Conservation (phyloP, 257 asterid species). For the Capsicum rhomboideum region DNA sequence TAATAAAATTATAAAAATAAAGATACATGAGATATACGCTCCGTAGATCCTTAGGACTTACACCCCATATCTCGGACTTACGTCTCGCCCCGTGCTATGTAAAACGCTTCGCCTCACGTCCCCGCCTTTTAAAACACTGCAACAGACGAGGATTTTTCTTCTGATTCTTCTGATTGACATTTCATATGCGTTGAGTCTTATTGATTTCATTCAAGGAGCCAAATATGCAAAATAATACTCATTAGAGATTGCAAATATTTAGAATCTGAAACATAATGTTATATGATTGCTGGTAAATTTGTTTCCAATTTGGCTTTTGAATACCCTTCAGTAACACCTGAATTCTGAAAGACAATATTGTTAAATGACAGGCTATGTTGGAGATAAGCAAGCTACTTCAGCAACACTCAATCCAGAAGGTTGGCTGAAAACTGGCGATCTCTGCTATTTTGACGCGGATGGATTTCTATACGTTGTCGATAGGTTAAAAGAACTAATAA, state of each 20-base stretch:
- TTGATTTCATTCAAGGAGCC: not conserved
- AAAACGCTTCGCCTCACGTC: no score
- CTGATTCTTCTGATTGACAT: not conserved
- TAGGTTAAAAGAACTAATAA: slow-evolving; percentile 82
- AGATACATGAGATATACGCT: no score
- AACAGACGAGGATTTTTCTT: not conserved
- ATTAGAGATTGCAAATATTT: not conserved
- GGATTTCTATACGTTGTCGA: slow-evolving; percentile 84
- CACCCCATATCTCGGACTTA: no score
- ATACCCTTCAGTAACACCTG: not conserved
- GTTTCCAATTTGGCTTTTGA: not conserved
- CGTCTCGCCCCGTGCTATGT: no score
- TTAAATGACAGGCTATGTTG: slow-evolving; percentile 64
- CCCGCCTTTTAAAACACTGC: no score
- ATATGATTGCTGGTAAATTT: not conserved
- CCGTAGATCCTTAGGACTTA: no score
- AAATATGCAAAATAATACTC: not conserved
- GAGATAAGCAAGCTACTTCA: slow-evolving; percentile 79
- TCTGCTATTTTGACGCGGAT: slow-evolving; percentile 74
- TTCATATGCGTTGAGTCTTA: not conserved
- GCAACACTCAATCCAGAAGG: slow-evolving; percentile 79
- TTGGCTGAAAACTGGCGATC: slow-evolving; percentile 94
- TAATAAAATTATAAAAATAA: no score
- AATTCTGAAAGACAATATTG: not conserved
- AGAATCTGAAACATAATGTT: not conserved